phyloP scores from a whole-genome alignment of 495 filamentous ascomycete genomes.

The Penicillium egyptiacum region DNA sequence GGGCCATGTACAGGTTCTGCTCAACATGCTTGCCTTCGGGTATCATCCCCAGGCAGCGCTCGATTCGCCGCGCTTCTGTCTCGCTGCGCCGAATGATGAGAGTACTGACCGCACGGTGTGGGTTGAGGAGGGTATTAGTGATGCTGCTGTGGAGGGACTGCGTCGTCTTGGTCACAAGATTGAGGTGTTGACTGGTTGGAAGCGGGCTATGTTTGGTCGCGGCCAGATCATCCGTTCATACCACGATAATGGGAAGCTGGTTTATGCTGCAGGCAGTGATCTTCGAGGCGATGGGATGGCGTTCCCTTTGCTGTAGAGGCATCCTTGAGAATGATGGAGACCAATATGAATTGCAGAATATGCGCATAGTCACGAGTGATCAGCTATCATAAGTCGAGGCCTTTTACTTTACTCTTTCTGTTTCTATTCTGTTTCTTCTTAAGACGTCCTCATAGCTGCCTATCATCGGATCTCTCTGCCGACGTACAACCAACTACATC shows the following conservation, averaged over 20 bases:
- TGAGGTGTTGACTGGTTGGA: conserved; percentile 63
- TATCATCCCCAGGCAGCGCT: conserved; percentile 84
- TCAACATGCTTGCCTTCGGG: conserved; percentile 87
- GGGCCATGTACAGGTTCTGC: conserved; percentile 90
- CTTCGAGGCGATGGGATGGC: conserved; percentile 83
- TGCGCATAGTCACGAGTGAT: background rate
- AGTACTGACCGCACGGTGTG: conserved; percentile 61
- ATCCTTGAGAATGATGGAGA: background rate
- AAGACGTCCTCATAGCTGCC: background rate
- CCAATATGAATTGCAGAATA: background rate
- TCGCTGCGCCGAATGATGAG: conserved; percentile 62
- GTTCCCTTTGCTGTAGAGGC: conserved; percentile 49
- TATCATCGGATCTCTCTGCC: background rate
- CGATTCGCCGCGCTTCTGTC: conserved; percentile 85
- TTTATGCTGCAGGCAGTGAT: conserved; percentile 89
- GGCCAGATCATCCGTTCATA: conserved; percentile 87
- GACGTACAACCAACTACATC: background rate
- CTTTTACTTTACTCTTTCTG: background rate
- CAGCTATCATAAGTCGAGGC: background rate
- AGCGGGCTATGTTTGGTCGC: conserved; percentile 76
- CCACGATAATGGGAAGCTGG: conserved; percentile 62
- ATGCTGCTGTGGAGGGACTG: conserved; percentile 65
- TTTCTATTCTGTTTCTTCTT: background rate
- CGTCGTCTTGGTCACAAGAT: conserved; percentile 70
- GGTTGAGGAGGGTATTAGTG: conserved; percentile 82